Evolutionary conservation across 2,329 filamentous ascomycete species (phyloP), one percentile per base, ranked within the genome.

Genomic region (Fonsecaea nubica): DNA sequence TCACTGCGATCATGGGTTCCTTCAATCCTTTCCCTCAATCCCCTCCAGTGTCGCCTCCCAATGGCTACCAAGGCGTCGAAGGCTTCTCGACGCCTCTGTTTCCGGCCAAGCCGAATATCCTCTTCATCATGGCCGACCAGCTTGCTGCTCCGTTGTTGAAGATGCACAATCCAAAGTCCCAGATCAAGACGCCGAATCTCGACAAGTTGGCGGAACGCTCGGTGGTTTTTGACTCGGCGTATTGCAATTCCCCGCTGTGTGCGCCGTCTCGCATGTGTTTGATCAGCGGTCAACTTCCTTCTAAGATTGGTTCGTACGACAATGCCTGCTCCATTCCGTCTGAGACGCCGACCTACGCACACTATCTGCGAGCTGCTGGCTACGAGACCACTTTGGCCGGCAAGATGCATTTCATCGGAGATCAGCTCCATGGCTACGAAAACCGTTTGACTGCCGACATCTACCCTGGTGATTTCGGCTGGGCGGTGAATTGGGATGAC

Each of bases 71-170:
- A 38, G 72, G 72, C 32, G 63, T 64, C 18, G 59, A 70, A 58
- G 72, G 71, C 56, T 72, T 67, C 65, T 73, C 72, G 21, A 72
- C 69, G 18, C 69, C 71, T 13, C 50, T 73, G 55, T 73, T 73
- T 58, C 71, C 71, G 21, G 32, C 67, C 38, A 85, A 85, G 76
- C 90, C 90, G 68, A 93, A 93, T 79, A 91, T 94, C 72, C 84
- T 93, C 55, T 97, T 95, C 83, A 96, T 97, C 81, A 97, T 97
- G 93, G 93, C 93, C 62, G 93, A 97, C 80, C 93, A 97, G 82
- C 88, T 97, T 78, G 91, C 93, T 18, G 93, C 93, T 33, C 93
- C 93, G 18, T 86, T 93, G 73, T 87, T 97, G 72, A 94, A 93
- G 82, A 94, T 97, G 83, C 93, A 97, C 83, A 93, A 97, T 79